Percentiles rank a stretch among this genome's conserved stretches.
Conservation (phyloP, 306 rosid species). For the Lathyrus aphaca region DNA sequence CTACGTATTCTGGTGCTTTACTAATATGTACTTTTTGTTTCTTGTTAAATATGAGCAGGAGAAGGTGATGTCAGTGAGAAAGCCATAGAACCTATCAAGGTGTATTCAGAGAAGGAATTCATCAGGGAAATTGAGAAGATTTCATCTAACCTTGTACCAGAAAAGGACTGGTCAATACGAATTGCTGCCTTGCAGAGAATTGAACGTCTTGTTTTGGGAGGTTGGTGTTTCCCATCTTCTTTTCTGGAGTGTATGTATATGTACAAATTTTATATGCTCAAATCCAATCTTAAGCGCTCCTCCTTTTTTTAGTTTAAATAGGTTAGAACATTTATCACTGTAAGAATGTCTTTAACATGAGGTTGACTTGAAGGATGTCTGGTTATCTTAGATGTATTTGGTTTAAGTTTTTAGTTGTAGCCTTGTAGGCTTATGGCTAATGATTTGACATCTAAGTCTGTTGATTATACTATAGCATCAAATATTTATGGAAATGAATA, state of each 20-base stretch:
- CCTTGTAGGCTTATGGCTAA: conserved; percentile 28
- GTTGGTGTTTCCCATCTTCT: conserved; percentile 51
- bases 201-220: conserved; percentile 95
- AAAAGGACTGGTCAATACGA: conserved; percentile 96
- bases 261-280: conserved; percentile 13
- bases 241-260: conserved; percentile 32
- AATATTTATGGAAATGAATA: conserved; percentile 20
- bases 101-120: conserved; percentile 94
- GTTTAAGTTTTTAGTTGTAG: conserved; percentile 36
- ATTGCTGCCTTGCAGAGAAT: conserved; percentile 94
- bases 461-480: conserved; percentile 25
- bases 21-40: conserved; percentile 34
- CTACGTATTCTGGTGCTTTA: conserved; percentile 31
- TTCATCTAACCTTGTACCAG: conserved; percentile 91
- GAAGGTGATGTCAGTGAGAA: conserved; percentile 73
- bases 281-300: conserved; percentile 26
- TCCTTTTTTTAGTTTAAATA: conserved; percentile 26
- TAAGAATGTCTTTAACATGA: conserved; percentile 34
- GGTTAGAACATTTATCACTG: conserved; percentile 22
- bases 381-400: conserved; percentile 36
- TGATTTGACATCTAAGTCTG: conserved; percentile 24
- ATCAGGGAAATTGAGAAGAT: conserved; percentile 89
- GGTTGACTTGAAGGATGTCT: conserved; percentile 29
- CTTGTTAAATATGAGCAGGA: conserved; percentile 56
- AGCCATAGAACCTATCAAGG: conserved; percentile 73